Conservation (phyloP, 2,329 filamentous ascomycete genomes). For the Botryotinia globosa region DNA sequence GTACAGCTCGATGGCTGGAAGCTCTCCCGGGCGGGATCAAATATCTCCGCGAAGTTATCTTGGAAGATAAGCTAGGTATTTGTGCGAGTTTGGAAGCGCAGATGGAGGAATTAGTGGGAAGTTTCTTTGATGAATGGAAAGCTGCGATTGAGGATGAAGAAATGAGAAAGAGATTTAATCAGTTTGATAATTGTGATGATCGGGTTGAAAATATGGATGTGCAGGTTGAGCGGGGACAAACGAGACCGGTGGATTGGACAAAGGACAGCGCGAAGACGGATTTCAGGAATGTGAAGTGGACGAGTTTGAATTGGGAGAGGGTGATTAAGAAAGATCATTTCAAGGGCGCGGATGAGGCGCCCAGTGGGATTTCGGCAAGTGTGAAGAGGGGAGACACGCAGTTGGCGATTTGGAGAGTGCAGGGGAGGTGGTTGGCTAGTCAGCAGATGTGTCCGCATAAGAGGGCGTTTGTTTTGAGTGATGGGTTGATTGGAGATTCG, state of each 20-base stretch:
- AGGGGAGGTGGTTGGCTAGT: conserved; percentile 76
- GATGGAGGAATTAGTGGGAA: conserved; percentile 80
- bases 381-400: conserved; percentile 88
- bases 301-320: conserved; percentile 71
- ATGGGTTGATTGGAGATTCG: conserved; percentile 69
- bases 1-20: conserved; percentile 86
- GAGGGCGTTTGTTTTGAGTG: conserved; percentile 82
- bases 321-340: conserved; percentile 71
- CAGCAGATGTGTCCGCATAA: conserved; percentile 97
- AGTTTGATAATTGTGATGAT: conserved; percentile 83
- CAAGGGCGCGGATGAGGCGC: conserved; percentile 56
- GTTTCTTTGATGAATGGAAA: conserved; percentile 90
- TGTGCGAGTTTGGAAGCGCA: conserved; percentile 79
- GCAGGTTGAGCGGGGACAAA: conserved; percentile 66
- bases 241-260: conserved; percentile 74
- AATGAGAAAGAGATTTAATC: conserved; percentile 67
- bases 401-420: conserved; percentile 80
- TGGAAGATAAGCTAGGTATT: conserved; percentile 84
- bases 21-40: conserved; percentile 77
- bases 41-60: conserved; percentile 77
- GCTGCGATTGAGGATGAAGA: conserved; percentile 71
- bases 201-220: conserved; percentile 66
- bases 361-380: conserved; percentile 71
- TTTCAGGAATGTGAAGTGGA: conserved; percentile 70
- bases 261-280: conserved; percentile 64